Evolutionary conservation across 2,329 filamentous ascomycete genomes (phyloP), one percentile per base, ranked within the genome.

Genomic region (Penicillium sp.): DNA sequence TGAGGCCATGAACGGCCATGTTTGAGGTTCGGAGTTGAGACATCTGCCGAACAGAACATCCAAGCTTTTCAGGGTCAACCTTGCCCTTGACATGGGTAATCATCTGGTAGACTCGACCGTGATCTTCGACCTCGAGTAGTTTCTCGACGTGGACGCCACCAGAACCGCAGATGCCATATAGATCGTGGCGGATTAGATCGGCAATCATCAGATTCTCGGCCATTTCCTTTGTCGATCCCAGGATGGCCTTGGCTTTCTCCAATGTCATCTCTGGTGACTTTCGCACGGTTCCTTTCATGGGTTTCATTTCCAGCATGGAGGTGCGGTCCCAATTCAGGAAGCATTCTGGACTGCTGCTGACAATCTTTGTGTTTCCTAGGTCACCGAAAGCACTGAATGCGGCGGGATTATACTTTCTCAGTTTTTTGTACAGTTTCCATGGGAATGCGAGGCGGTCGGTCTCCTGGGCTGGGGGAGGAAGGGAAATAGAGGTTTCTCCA

Each of bases 201-300:
- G 96, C 92, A 65, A 97, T 97, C 94, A 97, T 97, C 21, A 97
- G 82, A 68, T 97, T 97, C 77, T 97, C 93, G 0, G 93, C 93
- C 65, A 90, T 87, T 72, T 97, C 94, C 71, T 97, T 97, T 19
- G 90, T 88, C 0, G 90, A 83, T 53, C 88, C 85, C 13, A 97
- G 83, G 34, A 95, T 84, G 24, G 78, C 76, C 56, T 87, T 85
- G 1, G 93, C 92, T 65, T 89, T 83, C 5, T 81, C 83, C n/a
- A 89, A 79, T 0, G 88, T 94, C 33, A 88, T 85, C 1, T 79
- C 79, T 1, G 80, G 77, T 0, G 83, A 84, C 65, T 96, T 96
- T 64, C 87, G 87, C n/a, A 97, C 91, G 0, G 93, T 97, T 44
- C 93, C 93, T 77, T 97, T 97, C 85, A 97, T 97, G 0, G 93